phyloP scores from a whole-genome alignment of 257 asterid species.

The Petunia axillaris region DNA sequence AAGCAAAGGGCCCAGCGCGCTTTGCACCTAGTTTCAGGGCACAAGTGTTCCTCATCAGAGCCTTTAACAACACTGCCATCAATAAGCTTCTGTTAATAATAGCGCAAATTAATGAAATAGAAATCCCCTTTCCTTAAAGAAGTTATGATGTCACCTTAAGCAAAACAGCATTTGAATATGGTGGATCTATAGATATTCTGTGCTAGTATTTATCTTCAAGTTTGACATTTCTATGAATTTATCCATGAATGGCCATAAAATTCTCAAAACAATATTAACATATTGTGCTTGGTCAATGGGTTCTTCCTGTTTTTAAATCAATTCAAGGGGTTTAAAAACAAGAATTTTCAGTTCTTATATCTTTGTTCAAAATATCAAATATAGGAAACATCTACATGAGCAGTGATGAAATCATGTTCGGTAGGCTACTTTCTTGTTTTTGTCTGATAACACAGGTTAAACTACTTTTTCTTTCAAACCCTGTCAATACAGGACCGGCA shows the following conservation, averaged over 20 bases:
- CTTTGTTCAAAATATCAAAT: background rate
- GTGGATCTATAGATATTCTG: background rate
- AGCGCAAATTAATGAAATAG: background rate
- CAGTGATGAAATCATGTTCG: background rate
- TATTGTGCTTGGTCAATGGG: background rate
- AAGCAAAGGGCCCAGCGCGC: conserved; percentile 14
- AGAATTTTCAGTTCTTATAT: background rate
- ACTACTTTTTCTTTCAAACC: background rate
- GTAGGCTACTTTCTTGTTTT: no score
- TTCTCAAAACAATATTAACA: background rate
- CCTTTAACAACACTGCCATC: conserved; percentile 22
- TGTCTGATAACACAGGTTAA: background rate
- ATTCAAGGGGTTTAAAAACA: conserved; percentile 1
- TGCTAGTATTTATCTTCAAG: background rate
- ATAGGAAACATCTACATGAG: conserved; percentile 7
- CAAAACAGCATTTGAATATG: conserved; percentile 12
- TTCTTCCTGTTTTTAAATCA: background rate
- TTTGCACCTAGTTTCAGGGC: conserved; percentile 26
- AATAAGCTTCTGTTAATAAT: conserved; percentile 22
- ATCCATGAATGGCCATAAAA: background rate
- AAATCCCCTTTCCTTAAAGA: background rate
- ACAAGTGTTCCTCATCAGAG: background rate
- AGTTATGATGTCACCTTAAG: conserved; percentile 20
- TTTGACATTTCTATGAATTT: background rate
- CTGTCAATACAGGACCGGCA: background rate